Evolutionary conservation across 2,329 filamentous ascomycete species (phyloP), one percentile per base, ranked within the genome.

Genomic region (Aspergillaceae sp.): DNA sequence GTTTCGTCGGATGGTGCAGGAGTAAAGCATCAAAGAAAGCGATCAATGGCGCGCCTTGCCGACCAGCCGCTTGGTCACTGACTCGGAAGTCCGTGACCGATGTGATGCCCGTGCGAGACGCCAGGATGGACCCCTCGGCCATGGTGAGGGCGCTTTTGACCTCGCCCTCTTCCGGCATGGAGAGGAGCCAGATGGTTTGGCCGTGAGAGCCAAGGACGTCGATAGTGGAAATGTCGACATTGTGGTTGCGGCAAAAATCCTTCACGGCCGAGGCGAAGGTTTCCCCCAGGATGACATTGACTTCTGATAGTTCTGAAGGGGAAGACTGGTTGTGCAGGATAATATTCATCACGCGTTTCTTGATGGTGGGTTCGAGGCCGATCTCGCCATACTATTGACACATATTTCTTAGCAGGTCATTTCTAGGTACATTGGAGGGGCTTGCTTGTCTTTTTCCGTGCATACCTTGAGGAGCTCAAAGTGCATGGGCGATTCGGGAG

Each of bases 51-150:
- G 76, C 74, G 3, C 75, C 75, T 55, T 79, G 76, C 37, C 75
- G 68, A 4, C 75, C 74, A n/a, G 71, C 73, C 4, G 76, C 74
- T 62, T 77, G 74, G 51, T 80, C 77, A n/a, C 68, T 69, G 43
- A 79, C 65, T 4, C 76, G 66, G 55, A 81, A 80, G 52, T 80
- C 77, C 4, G 76, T 79, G 37, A 80, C 74, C 2, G 76, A 74
- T 2, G 77, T 82, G 54, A 80, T 72, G 6, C 77, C 76, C 0
- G 77, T 81, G 19, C 73, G 68, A 0, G 72, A 64, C 11, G 77
- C 74, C 6, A 82, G 67, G 53, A 80, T 68, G 2, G 70, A 67
- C 11, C 77, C 78, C 56, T 82, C 79, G 10, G 74, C 76, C 75
- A 80, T 78, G 2, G 73, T 77, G 42, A 79, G 60, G 10, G 74